Conservation (phyloP, 176 grass and related monocot genomes). For the Elaeis guineensis region DNA sequence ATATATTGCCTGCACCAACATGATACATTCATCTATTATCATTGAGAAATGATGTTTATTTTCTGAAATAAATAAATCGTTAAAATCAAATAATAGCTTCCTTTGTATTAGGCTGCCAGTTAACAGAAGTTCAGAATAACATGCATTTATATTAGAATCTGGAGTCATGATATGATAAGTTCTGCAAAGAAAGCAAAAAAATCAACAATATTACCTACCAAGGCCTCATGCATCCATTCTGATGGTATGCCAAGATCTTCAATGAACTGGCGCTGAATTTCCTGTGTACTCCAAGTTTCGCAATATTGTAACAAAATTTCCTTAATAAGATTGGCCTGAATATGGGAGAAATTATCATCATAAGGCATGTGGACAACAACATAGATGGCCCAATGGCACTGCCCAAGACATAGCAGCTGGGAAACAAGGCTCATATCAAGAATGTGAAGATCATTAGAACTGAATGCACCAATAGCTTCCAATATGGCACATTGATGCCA, state of each 20-base stretch:
- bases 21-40: background rate
- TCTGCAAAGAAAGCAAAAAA: background rate
- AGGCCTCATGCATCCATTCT: constrained; percentile 87
- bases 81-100: no score
- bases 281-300: constrained; percentile 70
- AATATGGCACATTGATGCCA: constrained; percentile 84
- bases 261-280: constrained; percentile 63
- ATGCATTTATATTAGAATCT: background rate
- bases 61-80: no score
- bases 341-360: constrained; percentile 49
- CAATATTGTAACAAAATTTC: constrained; percentile 76
- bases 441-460: constrained; percentile 56
- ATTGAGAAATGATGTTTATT: no score
- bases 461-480: constrained; percentile 81
- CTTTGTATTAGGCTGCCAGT: no score
- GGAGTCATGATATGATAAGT: background rate
- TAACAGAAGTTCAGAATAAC: no score
- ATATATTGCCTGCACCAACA: constrained; percentile 66
- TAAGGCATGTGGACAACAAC: constrained; percentile 77
- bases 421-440: constrained; percentile 89
- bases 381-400: constrained; percentile 92
- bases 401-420: constrained; percentile 70
- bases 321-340: constrained; percentile 71
- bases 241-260: constrained; percentile 71
- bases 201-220: constrained; percentile 46